phyloP scores from a whole-genome alignment of 257 asterid genomes.

The Petunia secreta region DNA sequence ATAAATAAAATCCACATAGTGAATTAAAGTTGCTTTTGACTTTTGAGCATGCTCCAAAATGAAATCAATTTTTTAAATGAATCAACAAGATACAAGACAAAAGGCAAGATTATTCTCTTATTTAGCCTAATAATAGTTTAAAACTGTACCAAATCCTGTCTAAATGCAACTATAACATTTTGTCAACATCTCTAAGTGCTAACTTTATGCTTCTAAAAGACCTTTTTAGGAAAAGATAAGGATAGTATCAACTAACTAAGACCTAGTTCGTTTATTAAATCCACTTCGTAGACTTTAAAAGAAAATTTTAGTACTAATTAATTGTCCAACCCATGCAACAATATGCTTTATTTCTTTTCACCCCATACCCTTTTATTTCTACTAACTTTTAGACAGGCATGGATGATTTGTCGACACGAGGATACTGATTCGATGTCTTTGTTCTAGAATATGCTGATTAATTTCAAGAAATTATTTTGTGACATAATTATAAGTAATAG shows the following conservation, averaged over 20 bases:
- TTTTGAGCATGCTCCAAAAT: background rate
- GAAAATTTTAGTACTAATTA: background rate
- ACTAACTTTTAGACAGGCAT: background rate
- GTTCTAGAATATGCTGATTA: background rate
- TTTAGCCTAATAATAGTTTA: background rate
- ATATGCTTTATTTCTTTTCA: background rate
- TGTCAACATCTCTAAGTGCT: background rate
- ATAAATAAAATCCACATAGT: background rate
- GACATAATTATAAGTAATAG: background rate
- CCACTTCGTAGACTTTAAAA: slow-evolving; percentile 20
- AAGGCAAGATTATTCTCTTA: background rate
- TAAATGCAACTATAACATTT: background rate
- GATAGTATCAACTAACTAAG: slow-evolving; percentile 31
- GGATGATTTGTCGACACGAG: background rate
- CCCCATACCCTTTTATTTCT: background rate
- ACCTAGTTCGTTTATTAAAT: slow-evolving; percentile 42
- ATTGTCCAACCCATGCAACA: background rate
- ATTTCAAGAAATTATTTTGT: background rate
- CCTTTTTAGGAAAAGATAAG: slow-evolving; percentile 45
- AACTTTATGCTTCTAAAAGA: slow-evolving; percentile 36
- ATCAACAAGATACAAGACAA: slow-evolving; percentile 4
- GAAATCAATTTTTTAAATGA: background rate
- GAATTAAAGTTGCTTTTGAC: background rate
- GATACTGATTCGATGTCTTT: background rate
- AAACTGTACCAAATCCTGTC: background rate